Conservation (phyloP, 495 filamentous ascomycete genomes). For the Xeromyces bisporus region DNA sequence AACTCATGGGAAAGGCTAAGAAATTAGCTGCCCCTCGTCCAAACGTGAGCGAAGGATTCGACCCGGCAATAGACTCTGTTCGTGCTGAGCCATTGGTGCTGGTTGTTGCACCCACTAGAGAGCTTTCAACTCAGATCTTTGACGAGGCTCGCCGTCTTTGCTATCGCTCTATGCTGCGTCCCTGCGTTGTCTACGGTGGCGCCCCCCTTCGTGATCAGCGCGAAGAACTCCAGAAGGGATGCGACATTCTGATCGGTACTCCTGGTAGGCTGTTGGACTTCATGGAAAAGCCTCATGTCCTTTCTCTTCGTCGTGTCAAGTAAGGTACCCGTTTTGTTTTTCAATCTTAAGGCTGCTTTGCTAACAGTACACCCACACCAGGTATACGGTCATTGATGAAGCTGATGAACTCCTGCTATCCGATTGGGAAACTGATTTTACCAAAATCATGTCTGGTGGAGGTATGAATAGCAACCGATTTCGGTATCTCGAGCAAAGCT, state of each 20-base stretch:
- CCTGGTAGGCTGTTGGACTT: slow-evolving; percentile 77
- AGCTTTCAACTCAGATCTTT: slow-evolving; percentile 86
- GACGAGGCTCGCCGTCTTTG: slow-evolving; percentile 80
- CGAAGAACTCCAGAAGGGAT: slow-evolving; percentile 60
- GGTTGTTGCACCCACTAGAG: slow-evolving; percentile 71
- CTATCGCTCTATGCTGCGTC: slow-evolving; percentile 87
- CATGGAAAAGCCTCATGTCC: slow-evolving; percentile 45
- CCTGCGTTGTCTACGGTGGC: slow-evolving; percentile 83
- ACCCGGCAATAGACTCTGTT: slow-evolving; percentile 24
- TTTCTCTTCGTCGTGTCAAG: slow-evolving; percentile 61
- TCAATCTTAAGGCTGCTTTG: neutral
- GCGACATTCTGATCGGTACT: slow-evolving; percentile 76
- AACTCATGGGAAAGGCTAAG: slow-evolving; percentile 86
- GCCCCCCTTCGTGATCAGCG: slow-evolving; percentile 47
- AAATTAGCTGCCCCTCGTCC: slow-evolving; percentile 65
- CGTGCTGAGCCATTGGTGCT: slow-evolving; percentile 75
- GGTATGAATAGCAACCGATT: slow-evolving; percentile 33
- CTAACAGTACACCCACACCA: slow-evolving; percentile 11
- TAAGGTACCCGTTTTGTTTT: slow-evolving; percentile 30
- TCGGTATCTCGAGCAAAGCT: slow-evolving; percentile 4
- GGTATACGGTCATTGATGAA: slow-evolving; percentile 80
- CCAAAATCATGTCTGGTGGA: slow-evolving; percentile 56
- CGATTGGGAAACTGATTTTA: slow-evolving; percentile 59
- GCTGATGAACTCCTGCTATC: slow-evolving; percentile 75
- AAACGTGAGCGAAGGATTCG: slow-evolving; percentile 29